A percentile compares a stretch with the other conserved stretches of the same genome.
phyloP scores from a whole-genome alignment of 1,139 yeast genomes.

The Magnusiomyces paraingens region DNA sequence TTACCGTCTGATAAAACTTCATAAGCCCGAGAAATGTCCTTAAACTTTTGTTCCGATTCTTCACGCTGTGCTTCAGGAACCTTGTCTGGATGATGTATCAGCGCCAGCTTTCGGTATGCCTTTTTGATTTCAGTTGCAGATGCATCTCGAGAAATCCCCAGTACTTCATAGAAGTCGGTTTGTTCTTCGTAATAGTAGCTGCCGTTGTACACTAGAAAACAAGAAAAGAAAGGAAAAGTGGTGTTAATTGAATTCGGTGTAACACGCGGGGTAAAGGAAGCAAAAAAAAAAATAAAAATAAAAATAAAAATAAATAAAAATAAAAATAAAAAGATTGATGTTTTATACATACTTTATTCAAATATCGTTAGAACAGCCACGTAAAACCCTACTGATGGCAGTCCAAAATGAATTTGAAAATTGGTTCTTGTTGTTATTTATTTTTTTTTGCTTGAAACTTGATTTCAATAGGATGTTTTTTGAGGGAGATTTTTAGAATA shows the following conservation, averaged over 20 bases:
- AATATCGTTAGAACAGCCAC: too few relatives aligned
- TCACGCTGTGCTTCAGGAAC: conserved; percentile 56
- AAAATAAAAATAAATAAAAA: too few relatives aligned
- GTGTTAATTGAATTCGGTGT: too few relatives aligned
- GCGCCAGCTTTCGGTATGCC: conserved; percentile 71
- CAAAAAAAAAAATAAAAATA: background rate
- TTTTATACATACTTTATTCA: too few relatives aligned
- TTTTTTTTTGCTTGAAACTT: too few relatives aligned
- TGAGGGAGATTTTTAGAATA: too few relatives aligned
- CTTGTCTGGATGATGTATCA: conserved; percentile 76
- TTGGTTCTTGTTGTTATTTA: too few relatives aligned
- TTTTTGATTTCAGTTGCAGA: conserved; percentile 59
- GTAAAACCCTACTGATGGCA: too few relatives aligned
- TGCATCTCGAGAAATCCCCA: conserved; percentile 62
- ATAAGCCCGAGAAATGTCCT: conserved; percentile 71
- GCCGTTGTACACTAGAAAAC: conserved; percentile 11
- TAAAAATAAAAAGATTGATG: too few relatives aligned
- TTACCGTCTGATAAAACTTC: conserved; percentile 60
- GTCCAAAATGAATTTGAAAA: too few relatives aligned
- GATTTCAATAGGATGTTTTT: too few relatives aligned
- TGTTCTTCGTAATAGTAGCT: conserved; percentile 7
- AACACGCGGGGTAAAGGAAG: background rate
- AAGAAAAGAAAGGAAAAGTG: background rate
- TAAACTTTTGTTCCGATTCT: conserved; percentile 64
- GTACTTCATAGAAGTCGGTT: conserved; percentile 53